Conservation (phyloP, 2,329 filamentous ascomycete genomes). For the Cadophora sp. region DNA sequence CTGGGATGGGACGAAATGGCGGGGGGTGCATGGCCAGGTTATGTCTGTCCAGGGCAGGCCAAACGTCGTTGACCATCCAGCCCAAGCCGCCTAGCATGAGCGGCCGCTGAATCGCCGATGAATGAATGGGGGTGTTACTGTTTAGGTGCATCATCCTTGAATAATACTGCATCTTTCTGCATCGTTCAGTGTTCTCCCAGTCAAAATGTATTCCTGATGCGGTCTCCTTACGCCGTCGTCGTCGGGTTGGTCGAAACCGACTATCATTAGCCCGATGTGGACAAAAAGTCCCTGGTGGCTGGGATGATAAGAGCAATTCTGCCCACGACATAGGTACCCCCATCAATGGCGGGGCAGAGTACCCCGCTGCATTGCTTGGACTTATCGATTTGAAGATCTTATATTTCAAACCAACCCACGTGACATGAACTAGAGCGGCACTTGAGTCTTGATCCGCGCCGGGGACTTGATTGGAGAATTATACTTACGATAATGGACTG, state of each 20-base stretch:
- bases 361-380: slow-evolving; percentile 23
- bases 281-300: slow-evolving; percentile 37
- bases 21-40: slow-evolving; percentile 14
- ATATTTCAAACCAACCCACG: slow-evolving; percentile 20
- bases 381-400: slow-evolving; percentile 26
- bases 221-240: slow-evolving; percentile 29
- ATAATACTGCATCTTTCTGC: neutral
- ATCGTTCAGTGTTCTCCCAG: neutral
- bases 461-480: neutral
- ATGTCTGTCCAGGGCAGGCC: neutral
- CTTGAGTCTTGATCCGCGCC: neutral
- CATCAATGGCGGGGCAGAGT: slow-evolving; percentile 29
- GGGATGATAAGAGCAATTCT: slow-evolving; percentile 34
- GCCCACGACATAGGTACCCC: slow-evolving; percentile 22
- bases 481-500: neutral
- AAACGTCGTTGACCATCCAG: slow-evolving; percentile 3
- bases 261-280: slow-evolving; percentile 38
- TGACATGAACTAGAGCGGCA: slow-evolving; percentile 10
- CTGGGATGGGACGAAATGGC: slow-evolving; percentile 6
- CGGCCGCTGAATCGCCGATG: too few species aligned
- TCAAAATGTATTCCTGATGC: slow-evolving; percentile 33
- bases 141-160: slow-evolving; percentile 10
- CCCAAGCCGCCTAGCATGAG: neutral
- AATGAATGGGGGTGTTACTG: neutral
- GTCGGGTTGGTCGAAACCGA: slow-evolving; percentile 20